Base-by-base conservation (phyloP, 176 grass and related monocot genomes). In the Miscanthus lutarioriparius region DNA sequence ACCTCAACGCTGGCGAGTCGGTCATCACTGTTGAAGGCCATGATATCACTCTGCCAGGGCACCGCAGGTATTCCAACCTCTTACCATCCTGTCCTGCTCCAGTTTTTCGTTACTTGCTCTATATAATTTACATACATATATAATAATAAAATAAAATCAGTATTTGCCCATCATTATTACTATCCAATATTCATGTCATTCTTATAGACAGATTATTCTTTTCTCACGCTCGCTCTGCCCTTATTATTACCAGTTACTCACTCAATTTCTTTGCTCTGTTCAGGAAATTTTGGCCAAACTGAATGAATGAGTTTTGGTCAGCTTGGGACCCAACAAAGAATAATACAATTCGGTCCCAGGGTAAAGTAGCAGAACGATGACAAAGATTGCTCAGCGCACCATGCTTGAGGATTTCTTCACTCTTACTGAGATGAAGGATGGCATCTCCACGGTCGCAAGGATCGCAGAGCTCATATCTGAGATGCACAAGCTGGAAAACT, bases 381-480 rank as follows among this genome's bases (percentile, higher is more conserved):
- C 17, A 11, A 39, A 28, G 4, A 62, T 12, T 44, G 10, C 67
- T 13, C 39, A 1, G 32, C 33, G 4, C 68, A 90, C 56, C 6
- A 90, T 90, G 85, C 88, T 92, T 37, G 88, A 88, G 67, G 90
- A 90, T 81, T 92, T 92, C 71, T 92, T 95, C 80, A 92, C 93
- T 47, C 85, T 86, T n/a, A 86, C 86, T 59, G 93, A 95, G 80
- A 95, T 95, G 82, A 90, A 69, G 70, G 90, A 92, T 84, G 93
- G 93, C 39, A 80, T 95, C 40, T 92, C 93, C 26, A 88, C 82
- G 38, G 23, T 78, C 41, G 43, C 86, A 44, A 88, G 90, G 70
- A 87, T 90, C 27, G 43, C 33, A 32, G 90, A 95, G 43, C 62
- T 95, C 33, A 14, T 95, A 13, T 90, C 80, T 35, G 83, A 86